A percentile compares a stretch with the other conserved stretches of the same genome.
These are phyloP conservation scores for Magnusiomyces fungicola DNA, from an alignment of 1,139 yeast genomes.

Conservation along the genomic window DNA sequence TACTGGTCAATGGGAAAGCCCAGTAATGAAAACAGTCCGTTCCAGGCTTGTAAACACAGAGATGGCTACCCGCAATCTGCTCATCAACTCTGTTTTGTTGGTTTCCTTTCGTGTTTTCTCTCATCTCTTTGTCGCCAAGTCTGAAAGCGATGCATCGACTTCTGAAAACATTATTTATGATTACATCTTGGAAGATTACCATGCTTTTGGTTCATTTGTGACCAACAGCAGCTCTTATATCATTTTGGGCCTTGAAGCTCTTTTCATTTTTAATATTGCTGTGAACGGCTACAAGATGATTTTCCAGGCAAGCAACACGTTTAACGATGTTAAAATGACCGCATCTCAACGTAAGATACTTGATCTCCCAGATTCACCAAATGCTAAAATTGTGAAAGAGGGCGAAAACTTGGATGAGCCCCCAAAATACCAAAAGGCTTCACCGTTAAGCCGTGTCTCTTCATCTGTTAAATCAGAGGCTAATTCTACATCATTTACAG, in stretches of 20 bases:
- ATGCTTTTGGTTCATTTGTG: no score
- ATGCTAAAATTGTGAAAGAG: not conserved
- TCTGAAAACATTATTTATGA: not conserved
- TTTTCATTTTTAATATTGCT: conserved; percentile 35
- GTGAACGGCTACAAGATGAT: conserved; percentile 32
- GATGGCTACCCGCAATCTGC: not conserved
- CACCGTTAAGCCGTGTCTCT: not conserved
- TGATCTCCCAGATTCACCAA: conserved; percentile 34
- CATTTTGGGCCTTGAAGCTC: conserved; percentile 27
- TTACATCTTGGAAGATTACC: not conserved
- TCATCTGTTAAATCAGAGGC: not conserved
- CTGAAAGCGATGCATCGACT: not conserved
- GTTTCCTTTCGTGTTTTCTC: not conserved
- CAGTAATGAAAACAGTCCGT: not conserved
- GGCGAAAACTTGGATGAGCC: not conserved
- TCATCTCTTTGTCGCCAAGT: no score
- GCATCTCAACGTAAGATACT: conserved; percentile 38
- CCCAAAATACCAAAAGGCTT: conserved; percentile 1
- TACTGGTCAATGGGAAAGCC: conserved; percentile 5
- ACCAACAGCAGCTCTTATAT: no score
- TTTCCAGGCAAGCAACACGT: conserved; percentile 32
- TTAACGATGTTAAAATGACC: conserved; percentile 38
- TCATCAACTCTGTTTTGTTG: not conserved
- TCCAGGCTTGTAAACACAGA: conserved; percentile 1
- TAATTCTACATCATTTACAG: not conserved